Conservation (phyloP, 192 early-diverging fungal species). For the Rhizophagus sp. region DNA sequence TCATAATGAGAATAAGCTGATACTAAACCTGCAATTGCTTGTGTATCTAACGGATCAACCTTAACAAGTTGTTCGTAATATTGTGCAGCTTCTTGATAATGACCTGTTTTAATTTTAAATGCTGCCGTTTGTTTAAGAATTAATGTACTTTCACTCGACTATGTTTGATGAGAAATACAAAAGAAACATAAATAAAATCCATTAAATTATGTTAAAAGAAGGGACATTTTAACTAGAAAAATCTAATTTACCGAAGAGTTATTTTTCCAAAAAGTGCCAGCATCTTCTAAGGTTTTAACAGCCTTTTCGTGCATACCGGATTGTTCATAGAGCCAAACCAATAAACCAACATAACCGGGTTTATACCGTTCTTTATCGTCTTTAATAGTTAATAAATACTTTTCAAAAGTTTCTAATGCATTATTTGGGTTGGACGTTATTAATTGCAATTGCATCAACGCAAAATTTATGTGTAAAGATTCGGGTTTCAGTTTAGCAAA, state of each 20-base stretch:
- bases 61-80: constrained; percentile 73
- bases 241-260: constrained; percentile 4
- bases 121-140: constrained; percentile 66
- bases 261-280: constrained; percentile 59
- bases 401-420: constrained; percentile 51
- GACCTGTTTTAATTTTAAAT: constrained; percentile 64
- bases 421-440: constrained; percentile 46
- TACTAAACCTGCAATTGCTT: constrained; percentile 67
- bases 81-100: constrained; percentile 61
- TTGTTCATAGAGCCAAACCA: constrained; percentile 73
- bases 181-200: constrained; percentile 2
- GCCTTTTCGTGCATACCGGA: constrained; percentile 60
- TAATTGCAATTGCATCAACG: constrained; percentile 61
- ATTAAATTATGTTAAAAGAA: constrained; percentile 26
- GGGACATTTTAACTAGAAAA: neutral
- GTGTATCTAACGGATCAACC: constrained; percentile 61
- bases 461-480: constrained; percentile 61
- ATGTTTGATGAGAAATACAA: neutral
- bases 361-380: constrained; percentile 44
- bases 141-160: constrained; percentile 32
- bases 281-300: constrained; percentile 55
- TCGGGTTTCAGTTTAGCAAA: constrained; percentile 39
- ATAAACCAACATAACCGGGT: constrained; percentile 66
- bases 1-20: constrained; percentile 65
- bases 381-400: constrained; percentile 41